Base-by-base conservation (phyloP, 345 rosid species). In the Eucalyptus fibrosa region DNA sequence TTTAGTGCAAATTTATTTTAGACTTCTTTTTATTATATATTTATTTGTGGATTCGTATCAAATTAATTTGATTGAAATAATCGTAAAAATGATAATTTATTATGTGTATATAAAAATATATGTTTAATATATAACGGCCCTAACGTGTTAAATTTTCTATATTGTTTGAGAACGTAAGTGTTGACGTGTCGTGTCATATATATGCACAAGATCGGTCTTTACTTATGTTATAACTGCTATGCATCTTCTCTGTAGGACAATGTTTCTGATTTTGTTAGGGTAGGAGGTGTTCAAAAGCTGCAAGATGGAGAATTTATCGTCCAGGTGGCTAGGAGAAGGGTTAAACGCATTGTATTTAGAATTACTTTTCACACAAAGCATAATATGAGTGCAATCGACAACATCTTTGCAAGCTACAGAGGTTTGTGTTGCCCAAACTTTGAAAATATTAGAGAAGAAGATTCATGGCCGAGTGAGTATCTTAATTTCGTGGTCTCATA, bases 391-490 rank as follows among this genome's bases (percentile, higher is more conserved):
- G 62, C 82, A 86, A 69, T 65, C 6, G 59, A 87, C 87, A 80
- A 50, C 88, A 55, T 87, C n/a, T 88, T 89, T 93, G 88, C 94
- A 98, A 99, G 98, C 99, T 89, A 98, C 99, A 86, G 97, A 97
- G 91, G 99, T 97, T 93, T 98, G 99, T 90, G 99, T 98, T 42
- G 96, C 99, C 88, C 97, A 96, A 94, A 98, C 99, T 50, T 87
- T 98, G 90, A 98, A 98, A 93, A 95, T 99, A 93, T 91, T 98
- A 88, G 99, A 98, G 93, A 99, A 98, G 93, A 98, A 97, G 92
- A 97, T 96, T 91, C 97, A 95, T 91, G 99, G 99, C 88, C 95
- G 98, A 89, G 99, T 98, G 92, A 91, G 97, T 92, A 87, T 91
- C 91, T 89, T 82, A 45, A 80, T 86, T 72, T 80, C 80, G 69